phyloP scores from a whole-genome alignment of 2,329 filamentous ascomycete species.

The Diaporthe amygdali region DNA sequence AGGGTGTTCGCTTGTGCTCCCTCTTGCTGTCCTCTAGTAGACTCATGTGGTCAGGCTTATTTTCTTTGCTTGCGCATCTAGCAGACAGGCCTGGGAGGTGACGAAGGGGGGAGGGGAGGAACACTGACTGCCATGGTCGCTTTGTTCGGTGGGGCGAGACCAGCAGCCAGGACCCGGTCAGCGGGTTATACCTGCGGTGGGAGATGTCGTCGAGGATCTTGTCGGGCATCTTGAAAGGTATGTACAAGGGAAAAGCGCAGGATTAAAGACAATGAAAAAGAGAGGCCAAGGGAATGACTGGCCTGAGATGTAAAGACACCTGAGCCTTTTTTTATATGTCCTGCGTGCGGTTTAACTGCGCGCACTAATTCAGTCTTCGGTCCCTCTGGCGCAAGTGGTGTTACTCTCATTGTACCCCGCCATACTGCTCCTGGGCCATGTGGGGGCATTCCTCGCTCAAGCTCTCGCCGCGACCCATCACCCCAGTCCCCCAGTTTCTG shows the following conservation, averaged over 20 bases:
- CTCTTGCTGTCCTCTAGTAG: slow-evolving; percentile 76
- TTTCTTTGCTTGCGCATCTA: not conserved
- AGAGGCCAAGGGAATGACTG: not conserved
- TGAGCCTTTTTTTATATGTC: not conserved
- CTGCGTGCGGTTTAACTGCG: not conserved
- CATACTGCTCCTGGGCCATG: slow-evolving; percentile 14
- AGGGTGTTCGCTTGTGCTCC: slow-evolving; percentile 69
- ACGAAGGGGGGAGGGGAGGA: no score
- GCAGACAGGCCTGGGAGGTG: not conserved
- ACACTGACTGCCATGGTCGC: slow-evolving; percentile 92
- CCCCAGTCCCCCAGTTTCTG: not conserved
- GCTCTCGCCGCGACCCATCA: not conserved
- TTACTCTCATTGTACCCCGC: slow-evolving; percentile 14
- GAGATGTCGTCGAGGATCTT: slow-evolving; percentile 93
- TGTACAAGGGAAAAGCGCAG: not conserved
- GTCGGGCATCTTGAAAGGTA: slow-evolving; percentile 64
- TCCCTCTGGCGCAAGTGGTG: not conserved
- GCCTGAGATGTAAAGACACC: not conserved
- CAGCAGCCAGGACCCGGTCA: slow-evolving; percentile 88
- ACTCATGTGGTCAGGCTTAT: slow-evolving; percentile 11
- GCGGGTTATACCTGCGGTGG: slow-evolving; percentile 89
- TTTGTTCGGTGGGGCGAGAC: slow-evolving; percentile 97
- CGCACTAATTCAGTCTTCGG: slow-evolving; percentile 1
- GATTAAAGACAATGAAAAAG: not conserved
- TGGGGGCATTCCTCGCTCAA: slow-evolving; percentile 9